Evolutionary conservation across 345 rosid species (phyloP), one percentile per base, ranked within the genome.

Genomic region (Camelina hispida): DNA sequence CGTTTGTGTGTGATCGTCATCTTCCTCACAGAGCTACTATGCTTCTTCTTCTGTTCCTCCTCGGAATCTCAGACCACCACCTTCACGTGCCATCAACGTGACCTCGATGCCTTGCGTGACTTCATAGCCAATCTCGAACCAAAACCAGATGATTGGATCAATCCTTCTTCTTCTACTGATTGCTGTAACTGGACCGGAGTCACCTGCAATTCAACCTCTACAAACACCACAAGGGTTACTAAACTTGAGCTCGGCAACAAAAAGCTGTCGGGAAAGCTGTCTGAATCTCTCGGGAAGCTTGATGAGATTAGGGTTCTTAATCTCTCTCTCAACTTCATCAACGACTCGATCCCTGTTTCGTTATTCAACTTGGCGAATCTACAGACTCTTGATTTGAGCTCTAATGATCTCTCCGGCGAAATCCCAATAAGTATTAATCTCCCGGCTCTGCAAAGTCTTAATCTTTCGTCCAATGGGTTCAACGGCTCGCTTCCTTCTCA

Each of bases 101-200:
- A 91, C 78, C 79, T 76, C 52, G 70, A 14, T 3, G 93, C 89
- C 9, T 83, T 91, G 28, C 72, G 10, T 43, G 84, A 73, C 53
- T 87, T 91, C 66, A 40, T 67, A 77, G 20, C 22, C 3, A 83
- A 70, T 47, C 73, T 89, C 60, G 80, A 80, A 8, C 69, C 78
- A 7, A 69, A 70, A 17, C 84, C 88, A 53, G 75, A 66, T 1
- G 87, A 68, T 4, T 89, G 92, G 91, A 9, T 15, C 32, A 37
- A 59, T 18, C 40, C 65, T 18, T 61, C 50, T 18, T 61, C 50
- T 20, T 63, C 68, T 63, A 1, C 71, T n/a, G 82, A 83, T 60
- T 91, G 95, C 83, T 87, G 97, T 56, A 23, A 40, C 28, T 91
- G 96, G 96, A 59, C 46, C 7, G 97, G 95, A 72, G 58, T 89